A percentile compares a stretch with the other conserved stretches of the same genome.
These are phyloP conservation scores for Pichia sp. DNA, from an alignment of 1,139 yeast species.

Conservation along the genomic window DNA sequence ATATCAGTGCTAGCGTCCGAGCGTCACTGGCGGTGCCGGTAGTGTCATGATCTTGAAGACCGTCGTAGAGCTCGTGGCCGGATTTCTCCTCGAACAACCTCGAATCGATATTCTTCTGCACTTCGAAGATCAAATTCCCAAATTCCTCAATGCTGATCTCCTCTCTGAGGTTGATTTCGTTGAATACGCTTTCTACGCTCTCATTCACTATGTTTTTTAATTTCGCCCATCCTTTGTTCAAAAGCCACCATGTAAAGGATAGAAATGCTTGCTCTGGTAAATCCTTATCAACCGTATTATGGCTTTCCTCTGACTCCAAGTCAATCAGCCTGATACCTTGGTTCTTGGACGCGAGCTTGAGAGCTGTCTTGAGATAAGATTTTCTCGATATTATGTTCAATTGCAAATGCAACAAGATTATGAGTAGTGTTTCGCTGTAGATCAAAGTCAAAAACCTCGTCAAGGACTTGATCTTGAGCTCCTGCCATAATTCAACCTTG, in stretches of 20 bases:
- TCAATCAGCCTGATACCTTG: conserved; percentile 26
- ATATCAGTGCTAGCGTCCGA: conserved; percentile 14
- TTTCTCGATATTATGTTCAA: conserved; percentile 83
- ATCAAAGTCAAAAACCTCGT: conserved; percentile 69
- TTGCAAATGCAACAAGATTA: conserved; percentile 77
- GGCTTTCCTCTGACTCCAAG: conserved; percentile 16
- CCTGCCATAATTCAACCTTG: conserved; percentile 82
- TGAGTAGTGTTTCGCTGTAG: conserved; percentile 64
- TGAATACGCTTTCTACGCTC: conserved; percentile 60
- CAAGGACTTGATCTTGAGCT: conserved; percentile 69
- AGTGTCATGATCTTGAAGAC: not conserved
- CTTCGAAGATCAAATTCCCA: conserved; percentile 41
- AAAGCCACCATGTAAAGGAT: conserved; percentile 90
- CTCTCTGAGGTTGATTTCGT: conserved; percentile 63
- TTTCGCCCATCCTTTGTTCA: conserved; percentile 77
- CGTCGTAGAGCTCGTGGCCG: conserved; percentile 1
- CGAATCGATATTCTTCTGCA: conserved; percentile 36
- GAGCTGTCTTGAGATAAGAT: conserved; percentile 77
- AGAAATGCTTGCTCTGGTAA: conserved; percentile 77
- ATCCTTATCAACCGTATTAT: conserved; percentile 33
- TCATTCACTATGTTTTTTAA: conserved; percentile 52
- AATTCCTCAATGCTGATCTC: conserved; percentile 64
- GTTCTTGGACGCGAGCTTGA: conserved; percentile 51
- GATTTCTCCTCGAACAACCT: conserved; percentile 9
- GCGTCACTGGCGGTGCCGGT: not conserved